Conservation (phyloP, 1,284 basidiomycete species). For the Pyrrhoderma noxium region DNA sequence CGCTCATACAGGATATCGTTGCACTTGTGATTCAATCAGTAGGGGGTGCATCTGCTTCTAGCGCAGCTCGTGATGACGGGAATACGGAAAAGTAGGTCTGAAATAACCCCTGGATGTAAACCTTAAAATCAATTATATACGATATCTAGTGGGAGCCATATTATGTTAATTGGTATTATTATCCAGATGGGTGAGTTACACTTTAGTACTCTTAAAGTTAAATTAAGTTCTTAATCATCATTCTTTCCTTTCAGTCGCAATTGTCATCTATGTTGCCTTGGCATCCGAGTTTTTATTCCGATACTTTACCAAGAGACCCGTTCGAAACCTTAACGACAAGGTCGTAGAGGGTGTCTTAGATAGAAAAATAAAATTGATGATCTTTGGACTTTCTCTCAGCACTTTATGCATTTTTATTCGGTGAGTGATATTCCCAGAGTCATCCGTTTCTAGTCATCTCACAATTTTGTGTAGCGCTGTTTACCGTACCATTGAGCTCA, state of each 20-base stretch:
- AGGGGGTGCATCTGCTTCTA: slow-evolving; percentile 35
- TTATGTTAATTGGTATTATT: slow-evolving; percentile 46
- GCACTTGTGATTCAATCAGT: slow-evolving; percentile 37
- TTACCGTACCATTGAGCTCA: slow-evolving; percentile 34
- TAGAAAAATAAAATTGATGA: slow-evolving; percentile 24
- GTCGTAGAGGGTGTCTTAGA: slow-evolving; percentile 16
- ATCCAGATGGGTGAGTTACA: slow-evolving; percentile 31
- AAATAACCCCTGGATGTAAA: background rate
- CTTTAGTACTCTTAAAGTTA: slow-evolving; percentile 13
- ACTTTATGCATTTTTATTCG: slow-evolving; percentile 33
- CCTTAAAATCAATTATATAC: background rate
- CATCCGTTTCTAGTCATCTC: background rate
- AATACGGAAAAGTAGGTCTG: slow-evolving; percentile 17
- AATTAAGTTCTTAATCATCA: slow-evolving; percentile 13
- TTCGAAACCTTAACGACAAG: slow-evolving; percentile 14
- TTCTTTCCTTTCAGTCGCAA: slow-evolving; percentile 26
- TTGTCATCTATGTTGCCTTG: slow-evolving; percentile 30
- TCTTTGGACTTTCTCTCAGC: slow-evolving; percentile 28
- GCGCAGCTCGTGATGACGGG: slow-evolving; percentile 20
- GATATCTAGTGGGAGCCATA: slow-evolving; percentile 32
- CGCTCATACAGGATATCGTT: slow-evolving; percentile 28
- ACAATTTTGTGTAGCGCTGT: slow-evolving; percentile 25
- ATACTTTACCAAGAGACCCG: slow-evolving; percentile 27
- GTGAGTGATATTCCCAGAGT: slow-evolving; percentile 21
- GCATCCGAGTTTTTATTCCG: slow-evolving; percentile 33